These are phyloP conservation scores for Hemisphaericaspora subhashii DNA, from an alignment of 1,139 yeast species.

Conservation along the genomic window DNA sequence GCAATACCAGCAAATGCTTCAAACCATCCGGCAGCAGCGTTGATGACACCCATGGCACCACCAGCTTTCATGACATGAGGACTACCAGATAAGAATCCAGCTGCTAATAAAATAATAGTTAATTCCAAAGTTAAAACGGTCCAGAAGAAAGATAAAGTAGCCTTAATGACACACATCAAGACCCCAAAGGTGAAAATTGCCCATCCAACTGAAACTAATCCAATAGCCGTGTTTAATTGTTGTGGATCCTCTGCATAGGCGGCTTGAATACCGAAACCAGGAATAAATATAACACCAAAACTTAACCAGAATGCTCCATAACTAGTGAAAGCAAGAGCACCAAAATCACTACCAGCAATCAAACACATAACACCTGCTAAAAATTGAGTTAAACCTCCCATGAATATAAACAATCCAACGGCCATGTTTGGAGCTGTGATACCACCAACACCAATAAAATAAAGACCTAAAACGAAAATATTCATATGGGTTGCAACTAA, in stretches of 20 bases:
- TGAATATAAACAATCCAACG: conserved; percentile 45
- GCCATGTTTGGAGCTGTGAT: conserved; percentile 34
- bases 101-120: conserved; percentile 56
- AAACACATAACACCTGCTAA: conserved; percentile 69
- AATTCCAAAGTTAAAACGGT: conserved; percentile 54
- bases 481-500: conserved; percentile 34
- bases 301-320: conserved; percentile 78
- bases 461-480: conserved; percentile 47
- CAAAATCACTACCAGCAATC: conserved; percentile 63
- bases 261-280: conserved; percentile 52
- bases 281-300: conserved; percentile 57
- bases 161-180: conserved; percentile 57
- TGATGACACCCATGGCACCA: conserved; percentile 62
- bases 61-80: conserved; percentile 57
- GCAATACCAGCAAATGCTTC: conserved; percentile 40
- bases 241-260: conserved; percentile 49
- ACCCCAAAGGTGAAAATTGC: conserved; percentile 58
- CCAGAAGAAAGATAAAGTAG: conserved; percentile 59
- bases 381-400: conserved; percentile 64
- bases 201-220: conserved; percentile 64
- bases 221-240: conserved; percentile 50
- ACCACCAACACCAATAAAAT: conserved; percentile 40
- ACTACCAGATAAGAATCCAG: conserved; percentile 51
- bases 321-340: conserved; percentile 61
- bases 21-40: conserved; percentile 62